Evolutionary conservation across 2,329 filamentous ascomycete species (phyloP).

Genomic region (Claviceps capensis): DNA sequence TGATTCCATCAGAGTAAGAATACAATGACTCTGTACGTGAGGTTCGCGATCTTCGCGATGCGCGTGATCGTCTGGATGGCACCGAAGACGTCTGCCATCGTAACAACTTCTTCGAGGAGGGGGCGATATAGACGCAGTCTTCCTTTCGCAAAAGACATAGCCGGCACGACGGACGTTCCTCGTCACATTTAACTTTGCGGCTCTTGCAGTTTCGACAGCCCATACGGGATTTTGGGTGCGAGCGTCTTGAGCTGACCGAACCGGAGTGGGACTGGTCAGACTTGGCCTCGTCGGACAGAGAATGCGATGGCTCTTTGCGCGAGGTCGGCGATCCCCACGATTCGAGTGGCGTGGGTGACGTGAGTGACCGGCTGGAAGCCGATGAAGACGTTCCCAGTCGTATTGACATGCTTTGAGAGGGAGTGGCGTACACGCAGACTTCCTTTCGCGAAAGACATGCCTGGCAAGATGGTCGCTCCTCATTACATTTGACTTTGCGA

Average conservation of each 20-base stretch:
- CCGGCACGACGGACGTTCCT: slow-evolving; percentile 34
- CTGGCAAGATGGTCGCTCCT: slow-evolving; percentile 34
- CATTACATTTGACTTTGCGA: slow-evolving; percentile 42
- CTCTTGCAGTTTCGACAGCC: slow-evolving; percentile 42
- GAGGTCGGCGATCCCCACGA: not conserved
- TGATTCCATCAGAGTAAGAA: not conserved
- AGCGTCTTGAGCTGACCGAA: slow-evolving; percentile 26
- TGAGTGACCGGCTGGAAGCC: not conserved
- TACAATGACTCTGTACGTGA: not conserved
- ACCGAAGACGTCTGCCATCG: not conserved
- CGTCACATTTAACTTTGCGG: slow-evolving; percentile 42
- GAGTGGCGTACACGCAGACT: slow-evolving; percentile 29
- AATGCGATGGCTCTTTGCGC: not conserved
- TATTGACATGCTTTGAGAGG: slow-evolving; percentile 9
- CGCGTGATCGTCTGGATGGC: not conserved
- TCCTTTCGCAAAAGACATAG: slow-evolving; percentile 34
- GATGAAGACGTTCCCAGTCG: not conserved
- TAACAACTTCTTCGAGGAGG: not conserved
- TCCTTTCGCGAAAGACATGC: slow-evolving; percentile 34
- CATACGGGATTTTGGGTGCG: slow-evolving; percentile 39
- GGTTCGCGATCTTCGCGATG: not conserved
- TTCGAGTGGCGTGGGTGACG: not conserved
- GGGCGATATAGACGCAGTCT: slow-evolving; percentile 29
- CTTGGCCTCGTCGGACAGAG: not conserved
- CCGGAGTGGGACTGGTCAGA: not conserved